Evolutionary conservation across 2,329 filamentous ascomycete species (phyloP).

Genomic region (Verticillium nonalfalfae): DNA sequence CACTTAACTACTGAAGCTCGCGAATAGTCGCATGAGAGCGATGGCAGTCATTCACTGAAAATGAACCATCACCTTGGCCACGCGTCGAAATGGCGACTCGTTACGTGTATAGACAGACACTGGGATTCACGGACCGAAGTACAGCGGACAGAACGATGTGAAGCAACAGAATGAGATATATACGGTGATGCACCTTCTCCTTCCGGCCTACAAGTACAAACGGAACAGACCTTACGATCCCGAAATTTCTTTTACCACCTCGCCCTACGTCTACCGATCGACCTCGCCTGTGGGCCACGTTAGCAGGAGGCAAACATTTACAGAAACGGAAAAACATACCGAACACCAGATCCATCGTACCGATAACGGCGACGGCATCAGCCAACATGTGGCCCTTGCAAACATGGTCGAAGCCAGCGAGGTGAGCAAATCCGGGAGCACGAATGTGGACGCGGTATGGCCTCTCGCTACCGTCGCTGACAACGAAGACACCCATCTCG

Average conservation of each 20-base stretch:
- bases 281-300: slow-evolving; percentile 47
- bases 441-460: slow-evolving; percentile 98
- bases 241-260: slow-evolving; percentile 8
- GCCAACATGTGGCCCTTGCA: slow-evolving; percentile 88
- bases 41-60: too few relatives aligned
- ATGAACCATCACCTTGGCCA: too few relatives aligned
- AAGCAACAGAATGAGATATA: slow-evolving; percentile 11
- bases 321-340: slow-evolving; percentile 44
- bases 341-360: slow-evolving; percentile 84
- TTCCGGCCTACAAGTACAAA: slow-evolving; percentile 18
- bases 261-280: slow-evolving; percentile 39
- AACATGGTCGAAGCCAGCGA: slow-evolving; percentile 91
- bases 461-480: slow-evolving; percentile 92
- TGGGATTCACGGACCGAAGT: not conserved
- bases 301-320: slow-evolving; percentile 18
- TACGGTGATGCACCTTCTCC: slow-evolving; percentile 15
- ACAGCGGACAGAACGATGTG: not conserved
- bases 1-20: too few relatives aligned
- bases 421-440: slow-evolving; percentile 91
- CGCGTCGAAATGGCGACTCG: too few relatives aligned
- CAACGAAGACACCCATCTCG: slow-evolving; percentile 96
- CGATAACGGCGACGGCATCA: slow-evolving; percentile 94
- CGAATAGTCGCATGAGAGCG: too few relatives aligned
- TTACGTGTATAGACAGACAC: not conserved
- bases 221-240: slow-evolving; percentile 11